These are phyloP conservation scores for Alternaria arborescens DNA, from an alignment of 2,329 filamentous ascomycete genomes.

Conservation along the genomic window DNA sequence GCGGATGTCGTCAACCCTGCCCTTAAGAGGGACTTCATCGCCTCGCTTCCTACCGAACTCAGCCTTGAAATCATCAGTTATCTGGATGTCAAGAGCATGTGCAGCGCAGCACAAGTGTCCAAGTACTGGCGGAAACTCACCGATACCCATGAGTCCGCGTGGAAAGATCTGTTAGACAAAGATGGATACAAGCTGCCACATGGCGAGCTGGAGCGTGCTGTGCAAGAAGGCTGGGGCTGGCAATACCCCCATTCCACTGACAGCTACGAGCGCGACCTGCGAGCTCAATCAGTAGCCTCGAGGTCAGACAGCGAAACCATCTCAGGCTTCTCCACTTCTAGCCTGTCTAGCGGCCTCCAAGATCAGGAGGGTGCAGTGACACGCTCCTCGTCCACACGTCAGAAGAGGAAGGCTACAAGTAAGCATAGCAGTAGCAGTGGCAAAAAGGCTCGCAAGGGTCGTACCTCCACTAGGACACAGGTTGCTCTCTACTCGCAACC, in stretches of 20 bases:
- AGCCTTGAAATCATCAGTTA: constrained; percentile 88
- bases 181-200: constrained; percentile 82
- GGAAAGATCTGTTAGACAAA: constrained; percentile 88
- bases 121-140: constrained; percentile 92
- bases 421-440: constrained; percentile 51
- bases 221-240: constrained; percentile 96
- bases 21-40: constrained; percentile 91
- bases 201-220: constrained; percentile 85
- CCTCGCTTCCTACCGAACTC: constrained; percentile 83
- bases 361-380: constrained; percentile 43
- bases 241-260: constrained; percentile 81
- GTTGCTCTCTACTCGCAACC: constrained; percentile 58
- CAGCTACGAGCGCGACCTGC: constrained; percentile 83
- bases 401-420: constrained; percentile 51
- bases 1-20: constrained; percentile 92
- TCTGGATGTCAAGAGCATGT: constrained; percentile 85
- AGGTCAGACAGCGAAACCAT: constrained; percentile 53
- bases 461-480: constrained; percentile 54
- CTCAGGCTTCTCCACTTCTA: constrained; percentile 34
- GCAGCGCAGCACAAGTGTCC: constrained; percentile 89
- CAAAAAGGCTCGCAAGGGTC: constrained; percentile 66
- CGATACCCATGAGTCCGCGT: constrained; percentile 92
- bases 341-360: constrained; percentile 17
- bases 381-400: constrained; percentile 43
- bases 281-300: constrained; percentile 57